Percentiles rank a stretch among this genome's conserved stretches.
Evolutionary conservation across 139 green algal species (phyloP).

Genomic region (Chlorella sp.): DNA sequence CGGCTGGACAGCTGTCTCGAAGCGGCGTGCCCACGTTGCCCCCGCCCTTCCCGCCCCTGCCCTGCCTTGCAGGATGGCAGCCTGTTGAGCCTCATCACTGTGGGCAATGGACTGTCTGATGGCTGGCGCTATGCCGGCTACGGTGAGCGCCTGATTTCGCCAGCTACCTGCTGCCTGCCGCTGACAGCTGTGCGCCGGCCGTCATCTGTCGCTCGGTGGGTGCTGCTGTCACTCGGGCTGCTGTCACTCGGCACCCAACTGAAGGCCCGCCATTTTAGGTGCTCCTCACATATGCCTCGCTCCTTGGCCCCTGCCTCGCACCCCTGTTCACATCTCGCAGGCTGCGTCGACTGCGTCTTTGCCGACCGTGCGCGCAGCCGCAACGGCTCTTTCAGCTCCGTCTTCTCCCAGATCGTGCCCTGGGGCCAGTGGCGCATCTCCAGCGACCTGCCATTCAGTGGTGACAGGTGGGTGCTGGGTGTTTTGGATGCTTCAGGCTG

Average conservation of each 20-base stretch:
- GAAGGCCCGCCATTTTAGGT: neutral
- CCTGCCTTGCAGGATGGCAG: neutral
- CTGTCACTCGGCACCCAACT: neutral
- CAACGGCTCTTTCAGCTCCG: neutral
- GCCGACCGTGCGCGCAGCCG: conserved; percentile 33
- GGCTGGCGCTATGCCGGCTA: conserved; percentile 7
- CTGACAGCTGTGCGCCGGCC: neutral
- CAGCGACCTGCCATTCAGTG: conserved; percentile 28
- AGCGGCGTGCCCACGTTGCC: no score
- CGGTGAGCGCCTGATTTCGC: neutral
- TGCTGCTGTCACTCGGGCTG: no score
- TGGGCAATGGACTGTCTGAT: neutral
- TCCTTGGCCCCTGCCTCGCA: neutral
- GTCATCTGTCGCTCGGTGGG: neutral
- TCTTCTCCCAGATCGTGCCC: conserved; percentile 37
- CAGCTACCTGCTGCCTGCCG: neutral
- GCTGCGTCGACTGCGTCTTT: conserved; percentile 49
- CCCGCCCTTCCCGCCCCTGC: neutral
- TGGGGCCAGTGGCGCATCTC: conserved; percentile 50
- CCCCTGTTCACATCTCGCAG: neutral
- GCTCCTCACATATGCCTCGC: neutral
- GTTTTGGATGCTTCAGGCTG: neutral
- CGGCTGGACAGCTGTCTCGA: no score
- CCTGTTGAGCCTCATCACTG: neutral
- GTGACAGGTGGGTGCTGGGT: conserved; percentile 13